Percentiles rank a stretch among this genome's conserved stretches.
phyloP scores from a whole-genome alignment of 129 eudicot genomes.

The Centrapalus pauciflorus region DNA sequence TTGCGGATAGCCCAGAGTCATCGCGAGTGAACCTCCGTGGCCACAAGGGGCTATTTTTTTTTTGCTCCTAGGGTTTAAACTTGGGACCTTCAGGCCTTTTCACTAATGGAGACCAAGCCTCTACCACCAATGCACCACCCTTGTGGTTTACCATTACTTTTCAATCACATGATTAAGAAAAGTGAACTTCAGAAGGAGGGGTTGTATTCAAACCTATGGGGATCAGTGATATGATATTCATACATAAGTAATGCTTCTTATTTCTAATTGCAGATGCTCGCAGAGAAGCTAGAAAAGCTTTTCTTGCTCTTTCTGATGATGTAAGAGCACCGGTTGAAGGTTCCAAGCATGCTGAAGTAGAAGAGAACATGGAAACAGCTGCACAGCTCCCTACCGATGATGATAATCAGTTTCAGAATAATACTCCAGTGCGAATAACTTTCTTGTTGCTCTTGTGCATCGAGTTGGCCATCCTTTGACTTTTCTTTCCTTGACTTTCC shows the following conservation, averaged over 20 bases:
- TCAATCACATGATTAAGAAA: neutral
- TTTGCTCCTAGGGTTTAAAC: too few species aligned
- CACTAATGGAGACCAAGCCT: too few species aligned
- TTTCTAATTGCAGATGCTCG: conserved; percentile 55
- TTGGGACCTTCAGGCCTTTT: too few species aligned
- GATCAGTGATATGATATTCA: neutral
- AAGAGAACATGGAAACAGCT: conserved; percentile 24
- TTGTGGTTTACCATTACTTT: too few species aligned
- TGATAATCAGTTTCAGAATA: conserved; percentile 40
- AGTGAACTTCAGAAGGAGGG: neutral
- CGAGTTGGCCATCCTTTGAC: neutral
- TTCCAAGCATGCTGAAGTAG: conserved; percentile 37
- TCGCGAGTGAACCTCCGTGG: too few species aligned
- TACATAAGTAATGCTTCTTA: neutral
- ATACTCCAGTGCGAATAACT: conserved; percentile 48
- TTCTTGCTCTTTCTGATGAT: conserved; percentile 66
- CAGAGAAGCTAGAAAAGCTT: conserved; percentile 87
- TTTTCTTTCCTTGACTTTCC: neutral
- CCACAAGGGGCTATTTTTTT: too few species aligned
- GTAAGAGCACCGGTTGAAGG: conserved; percentile 25
- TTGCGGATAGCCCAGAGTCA: too few species aligned
- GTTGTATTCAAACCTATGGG: neutral
- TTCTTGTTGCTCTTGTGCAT: neutral
- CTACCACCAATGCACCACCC: too few species aligned
- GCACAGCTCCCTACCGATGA: conserved; percentile 36